Conservation (phyloP, 176 grass and related monocot genomes). For the Triticum timopheevii region DNA sequence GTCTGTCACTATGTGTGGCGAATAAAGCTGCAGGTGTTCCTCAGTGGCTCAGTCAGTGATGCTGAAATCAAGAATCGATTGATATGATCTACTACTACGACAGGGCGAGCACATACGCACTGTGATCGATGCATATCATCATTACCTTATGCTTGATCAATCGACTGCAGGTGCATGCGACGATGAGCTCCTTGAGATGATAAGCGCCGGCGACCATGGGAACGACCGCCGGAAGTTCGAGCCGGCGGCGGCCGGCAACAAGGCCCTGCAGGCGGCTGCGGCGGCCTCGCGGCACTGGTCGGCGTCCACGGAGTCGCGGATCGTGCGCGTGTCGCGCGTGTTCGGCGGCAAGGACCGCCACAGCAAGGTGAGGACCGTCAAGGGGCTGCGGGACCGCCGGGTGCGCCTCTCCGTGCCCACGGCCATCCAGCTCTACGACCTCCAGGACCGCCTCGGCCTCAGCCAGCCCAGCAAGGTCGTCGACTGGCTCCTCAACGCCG, state of each 20-base stretch:
- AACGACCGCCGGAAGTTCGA: constrained; percentile 38
- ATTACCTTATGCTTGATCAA: neutral
- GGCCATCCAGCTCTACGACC: constrained; percentile 97
- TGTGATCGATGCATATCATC: constrained; percentile 2
- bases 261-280: neutral
- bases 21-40: constrained; percentile 10
- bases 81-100: neutral
- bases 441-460: constrained; percentile 85
- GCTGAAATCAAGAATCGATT: neutral
- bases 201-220: constrained; percentile 17
- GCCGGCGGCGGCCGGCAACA: neutral
- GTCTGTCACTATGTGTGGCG: constrained; percentile 15
- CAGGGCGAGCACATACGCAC: neutral
- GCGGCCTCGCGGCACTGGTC: constrained; percentile 58
- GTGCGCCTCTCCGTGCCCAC: constrained; percentile 88
- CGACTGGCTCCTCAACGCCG: constrained; percentile 85
- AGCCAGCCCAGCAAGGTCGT: constrained; percentile 99
- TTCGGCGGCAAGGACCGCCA: constrained; percentile 96
- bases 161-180: constrained; percentile 28
- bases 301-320: constrained; percentile 72
- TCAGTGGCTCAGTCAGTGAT: neutral
- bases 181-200: constrained; percentile 46
- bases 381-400: constrained; percentile 78
- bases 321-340: constrained; percentile 85
- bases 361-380: constrained; percentile 90